Percentiles rank a stretch among this genome's conserved stretches.
These are phyloP conservation scores for Metarhizium rileyi DNA, from an alignment of 2,329 filamentous ascomycete species.

Conservation along the genomic window DNA sequence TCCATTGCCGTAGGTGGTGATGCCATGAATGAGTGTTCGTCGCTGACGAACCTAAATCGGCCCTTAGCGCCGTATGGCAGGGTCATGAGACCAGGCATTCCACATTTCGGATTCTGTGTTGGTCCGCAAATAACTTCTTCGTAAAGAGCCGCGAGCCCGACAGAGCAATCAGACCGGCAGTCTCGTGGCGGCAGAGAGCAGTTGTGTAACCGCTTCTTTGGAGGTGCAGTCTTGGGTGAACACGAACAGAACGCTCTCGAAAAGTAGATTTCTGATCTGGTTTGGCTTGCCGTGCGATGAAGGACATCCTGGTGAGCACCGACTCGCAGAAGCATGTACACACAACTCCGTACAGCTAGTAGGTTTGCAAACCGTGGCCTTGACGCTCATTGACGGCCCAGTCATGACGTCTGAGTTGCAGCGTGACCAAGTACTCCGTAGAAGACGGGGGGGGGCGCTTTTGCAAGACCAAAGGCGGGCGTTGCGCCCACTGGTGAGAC, in stretches of 20 bases:
- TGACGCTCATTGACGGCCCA: constrained; percentile 6
- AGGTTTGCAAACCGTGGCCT: neutral
- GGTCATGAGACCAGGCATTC: constrained; percentile 23
- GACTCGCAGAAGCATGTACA: neutral
- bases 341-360: no score
- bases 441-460: constrained; percentile 10
- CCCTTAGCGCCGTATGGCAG: constrained; percentile 19
- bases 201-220: neutral
- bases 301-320: neutral
- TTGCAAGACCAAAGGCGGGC: constrained; percentile 1
- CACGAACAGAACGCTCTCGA: neutral
- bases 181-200: neutral
- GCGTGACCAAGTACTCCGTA: constrained; percentile 12
- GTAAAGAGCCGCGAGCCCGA: constrained; percentile 8
- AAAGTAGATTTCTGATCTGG: neutral
- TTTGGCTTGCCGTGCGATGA: neutral
- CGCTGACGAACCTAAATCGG: constrained; percentile 10
- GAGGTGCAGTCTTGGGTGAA: neutral
- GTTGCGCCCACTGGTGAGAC: neutral
- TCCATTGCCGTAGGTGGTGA: neutral
- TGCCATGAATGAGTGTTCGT: neutral
- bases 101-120: constrained; percentile 7
- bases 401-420: constrained; percentile 13
- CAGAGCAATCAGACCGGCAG: constrained; percentile 1
- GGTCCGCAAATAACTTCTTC: constrained; percentile 6